Conservation (phyloP, 208 protist species). For the Leishmania tarentolae region DNA sequence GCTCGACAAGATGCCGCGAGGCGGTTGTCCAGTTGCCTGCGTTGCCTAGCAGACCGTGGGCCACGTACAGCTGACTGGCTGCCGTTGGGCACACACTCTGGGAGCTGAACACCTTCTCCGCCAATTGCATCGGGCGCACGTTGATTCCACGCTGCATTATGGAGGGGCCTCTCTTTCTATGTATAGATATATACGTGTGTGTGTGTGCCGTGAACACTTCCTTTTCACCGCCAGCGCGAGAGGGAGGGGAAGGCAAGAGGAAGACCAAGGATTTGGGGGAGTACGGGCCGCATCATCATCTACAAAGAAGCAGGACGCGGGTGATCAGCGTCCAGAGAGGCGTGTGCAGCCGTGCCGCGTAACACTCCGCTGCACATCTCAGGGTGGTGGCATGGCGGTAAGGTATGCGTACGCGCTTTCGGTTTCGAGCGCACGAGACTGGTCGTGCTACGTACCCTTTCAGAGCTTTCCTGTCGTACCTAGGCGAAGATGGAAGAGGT, state of each 20-base stretch:
- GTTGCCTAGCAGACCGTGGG: constrained; percentile 82
- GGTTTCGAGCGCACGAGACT: neutral
- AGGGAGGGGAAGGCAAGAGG: neutral
- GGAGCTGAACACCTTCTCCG: constrained; percentile 28
- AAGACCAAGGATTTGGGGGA: neutral
- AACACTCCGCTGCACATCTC: neutral
- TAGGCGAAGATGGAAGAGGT: neutral
- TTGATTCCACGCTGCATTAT: constrained; percentile 4
- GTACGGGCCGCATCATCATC: too few relatives aligned
- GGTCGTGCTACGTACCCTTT: too few relatives aligned
- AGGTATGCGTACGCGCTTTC: neutral
- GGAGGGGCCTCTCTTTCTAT: neutral
- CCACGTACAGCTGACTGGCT: constrained; percentile 54
- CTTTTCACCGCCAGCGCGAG: too few relatives aligned
- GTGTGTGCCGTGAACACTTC: neutral
- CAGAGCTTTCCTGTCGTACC: too few relatives aligned
- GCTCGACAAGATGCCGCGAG: constrained; percentile 42
- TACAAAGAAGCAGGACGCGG: too few relatives aligned
- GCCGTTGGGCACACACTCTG: constrained; percentile 22
- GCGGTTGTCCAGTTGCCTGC: constrained; percentile 77
- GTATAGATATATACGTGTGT: neutral
- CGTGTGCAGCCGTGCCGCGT: too few relatives aligned
- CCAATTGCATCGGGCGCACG: constrained; percentile 28
- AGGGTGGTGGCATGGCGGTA: neutral
- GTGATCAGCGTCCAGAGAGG: too few relatives aligned